Conservation (phyloP, 1,284 basidiomycete species). For the Tilletia setariae region DNA sequence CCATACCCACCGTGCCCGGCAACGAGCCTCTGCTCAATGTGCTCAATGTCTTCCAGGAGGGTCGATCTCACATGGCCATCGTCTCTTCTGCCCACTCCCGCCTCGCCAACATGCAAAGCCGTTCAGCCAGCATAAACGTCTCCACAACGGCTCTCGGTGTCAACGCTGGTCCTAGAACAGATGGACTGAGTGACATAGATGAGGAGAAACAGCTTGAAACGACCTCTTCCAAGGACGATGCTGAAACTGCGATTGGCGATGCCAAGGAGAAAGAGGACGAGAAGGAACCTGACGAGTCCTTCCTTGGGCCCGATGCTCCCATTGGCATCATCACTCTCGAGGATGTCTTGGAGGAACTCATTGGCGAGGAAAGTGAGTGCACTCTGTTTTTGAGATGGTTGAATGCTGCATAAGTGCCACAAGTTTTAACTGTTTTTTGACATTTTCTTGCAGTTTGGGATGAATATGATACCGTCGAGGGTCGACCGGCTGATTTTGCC, state of each 20-base stretch:
- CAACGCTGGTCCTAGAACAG: constrained; percentile 25
- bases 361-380: constrained; percentile 46
- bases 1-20: constrained; percentile 76
- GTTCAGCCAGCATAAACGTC: constrained; percentile 8
- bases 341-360: constrained; percentile 73
- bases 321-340: constrained; percentile 89
- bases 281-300: not conserved
- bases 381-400: too few species aligned
- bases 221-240: not conserved
- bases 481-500: constrained; percentile 33
- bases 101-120: constrained; percentile 38
- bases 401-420: not conserved
- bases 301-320: constrained; percentile 57
- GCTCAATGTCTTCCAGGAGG: constrained; percentile 85
- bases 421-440: constrained; percentile 19
- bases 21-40: constrained; percentile 82
- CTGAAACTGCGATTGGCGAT: not conserved
- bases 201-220: constrained; percentile 37
- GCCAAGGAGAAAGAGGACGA: not conserved
- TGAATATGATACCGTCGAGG: constrained; percentile 16
- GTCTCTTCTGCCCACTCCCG: constrained; percentile 59
- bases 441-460: constrained; percentile 7
- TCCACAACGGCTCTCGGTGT: constrained; percentile 15
- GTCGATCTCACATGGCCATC: constrained; percentile 85
- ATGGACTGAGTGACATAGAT: constrained; percentile 37